Base-by-base conservation (phyloP, 2,329 filamentous ascomycete species). In the Colletotrichum liaoningense region DNA sequence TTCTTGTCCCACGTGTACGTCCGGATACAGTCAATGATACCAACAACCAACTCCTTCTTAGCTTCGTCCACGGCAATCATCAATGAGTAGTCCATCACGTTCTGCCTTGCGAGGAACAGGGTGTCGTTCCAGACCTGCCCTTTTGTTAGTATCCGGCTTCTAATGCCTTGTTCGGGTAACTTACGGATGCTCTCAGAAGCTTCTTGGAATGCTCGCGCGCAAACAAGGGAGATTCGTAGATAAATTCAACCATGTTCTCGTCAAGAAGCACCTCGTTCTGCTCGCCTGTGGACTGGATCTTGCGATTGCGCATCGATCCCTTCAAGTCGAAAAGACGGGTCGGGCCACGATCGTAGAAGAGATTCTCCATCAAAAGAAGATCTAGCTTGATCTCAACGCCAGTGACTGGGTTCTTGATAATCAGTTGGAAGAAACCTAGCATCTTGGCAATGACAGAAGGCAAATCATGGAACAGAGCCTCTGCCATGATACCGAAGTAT, bases 1-100 rank as follows among this genome's bases (percentile, higher is more conserved):
- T 98, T 98, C 88, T 99, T 99, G 86, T 99, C 97, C 95, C 97
- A 99, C 0, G 97, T 99, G 81, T 98, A 99, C 0, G 97, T 99
- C 68, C 97, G 92, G 77, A 99, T 98, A 81, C 97, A 98, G 82
- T 99, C 96, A 76, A 99, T 98, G 79, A 99, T 98, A 5, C 97
- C 97, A 2, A 99, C 95, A 16, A 98, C 95, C 16, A 99, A 90
- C 83, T 99, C 96, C 79, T 96, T 95, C 75, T 92, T 90, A 49
- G 89, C 88, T 81, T 98, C 97, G 79, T 99, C 96, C 57, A 99
- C 97, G 0, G 96, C 97, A 67, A 98, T 95, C 97, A 99, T 99
- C 57, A 99, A 89, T 28, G 93, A 97, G 84, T 99, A 99, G 84
- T 99, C 97, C 97, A 99, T 99, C 67, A 99, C 97, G 78, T 98